Conservation (phyloP, 371 early-diverging fungal genomes). For the Choanephora cucurbitarum region DNA sequence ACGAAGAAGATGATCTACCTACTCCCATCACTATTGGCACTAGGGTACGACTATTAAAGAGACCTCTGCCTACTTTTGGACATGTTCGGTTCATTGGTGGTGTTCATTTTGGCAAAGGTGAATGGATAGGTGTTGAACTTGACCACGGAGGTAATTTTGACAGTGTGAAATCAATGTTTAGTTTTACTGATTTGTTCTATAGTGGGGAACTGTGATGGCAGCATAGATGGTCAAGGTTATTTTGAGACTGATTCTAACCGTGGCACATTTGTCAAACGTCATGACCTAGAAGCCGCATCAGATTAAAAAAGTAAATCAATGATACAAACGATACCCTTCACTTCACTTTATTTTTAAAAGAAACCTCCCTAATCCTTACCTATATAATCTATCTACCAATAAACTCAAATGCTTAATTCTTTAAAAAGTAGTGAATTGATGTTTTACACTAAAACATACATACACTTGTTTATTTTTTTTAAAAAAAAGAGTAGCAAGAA, state of each 20-base stretch:
- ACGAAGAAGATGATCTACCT: constrained; percentile 20
- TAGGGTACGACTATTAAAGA: constrained; percentile 24
- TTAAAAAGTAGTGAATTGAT: no score
- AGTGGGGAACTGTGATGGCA: constrained; percentile 38
- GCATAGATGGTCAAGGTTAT: constrained; percentile 25
- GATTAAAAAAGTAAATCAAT: background rate
- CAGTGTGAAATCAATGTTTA: background rate
- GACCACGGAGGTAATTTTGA: constrained; percentile 31
- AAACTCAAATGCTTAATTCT: no score
- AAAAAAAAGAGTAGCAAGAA: no score
- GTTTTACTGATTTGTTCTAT: constrained; percentile 2
- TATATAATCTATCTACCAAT: no score
- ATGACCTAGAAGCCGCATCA: constrained; percentile 28
- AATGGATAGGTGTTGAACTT: constrained; percentile 36
- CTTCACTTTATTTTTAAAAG: background rate
- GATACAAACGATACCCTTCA: constrained; percentile 1
- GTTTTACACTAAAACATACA: no score
- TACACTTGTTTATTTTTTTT: no score
- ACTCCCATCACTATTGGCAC: constrained; percentile 22
- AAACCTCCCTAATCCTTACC: no score
- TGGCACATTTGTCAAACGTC: constrained; percentile 28
- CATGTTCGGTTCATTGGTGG: constrained; percentile 33
- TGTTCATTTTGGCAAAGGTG: constrained; percentile 40
- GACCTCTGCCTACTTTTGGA: constrained; percentile 34
- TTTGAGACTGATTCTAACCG: constrained; percentile 34